Percentiles rank a stretch among this genome's conserved stretches.
Evolutionary conservation across 805 yeast genomes (phyloP).

Genomic region (Kazachstania taianensis): DNA sequence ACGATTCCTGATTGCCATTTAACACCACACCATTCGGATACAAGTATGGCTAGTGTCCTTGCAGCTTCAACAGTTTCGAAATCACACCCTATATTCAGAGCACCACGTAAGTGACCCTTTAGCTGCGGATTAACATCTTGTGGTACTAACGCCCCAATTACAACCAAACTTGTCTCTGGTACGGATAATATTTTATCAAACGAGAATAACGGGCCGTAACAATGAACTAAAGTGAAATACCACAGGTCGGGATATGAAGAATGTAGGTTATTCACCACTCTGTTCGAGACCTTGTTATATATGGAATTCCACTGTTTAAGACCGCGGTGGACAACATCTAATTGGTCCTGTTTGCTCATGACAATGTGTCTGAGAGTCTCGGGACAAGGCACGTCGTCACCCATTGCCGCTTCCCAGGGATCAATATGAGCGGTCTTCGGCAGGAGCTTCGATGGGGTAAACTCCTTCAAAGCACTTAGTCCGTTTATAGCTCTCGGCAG

Average conservation of each 20-base stretch:
- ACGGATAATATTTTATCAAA: constrained; percentile 51
- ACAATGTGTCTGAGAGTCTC: constrained; percentile 8
- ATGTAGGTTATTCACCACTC: constrained; percentile 59
- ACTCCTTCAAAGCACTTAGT: constrained; percentile 49
- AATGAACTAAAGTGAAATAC: constrained; percentile 58
- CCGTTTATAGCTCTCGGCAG: constrained; percentile 80
- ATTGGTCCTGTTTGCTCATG: constrained; percentile 6
- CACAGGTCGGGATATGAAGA: constrained; percentile 81
- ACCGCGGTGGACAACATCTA: constrained; percentile 36
- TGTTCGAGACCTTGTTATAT: constrained; percentile 61
- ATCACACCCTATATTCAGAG: constrained; percentile 66
- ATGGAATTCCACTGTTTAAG: constrained; percentile 58
- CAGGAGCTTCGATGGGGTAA: constrained; percentile 46
- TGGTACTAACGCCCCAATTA: constrained; percentile 74
- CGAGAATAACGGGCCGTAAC: constrained; percentile 70
- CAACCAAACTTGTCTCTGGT: constrained; percentile 64
- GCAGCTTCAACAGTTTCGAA: constrained; percentile 50
- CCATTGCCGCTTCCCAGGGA: constrained; percentile 20
- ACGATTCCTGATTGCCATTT: constrained; percentile 39
- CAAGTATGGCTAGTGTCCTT: constrained; percentile 50
- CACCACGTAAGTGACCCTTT: constrained; percentile 85
- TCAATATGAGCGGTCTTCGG: constrained; percentile 14
- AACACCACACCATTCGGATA: constrained; percentile 68
- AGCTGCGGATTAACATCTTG: constrained; percentile 90
- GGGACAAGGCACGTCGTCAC: constrained; percentile 10